Evolutionary conservation across 2,329 filamentous ascomycete species (phyloP).

Genomic region (Aureobasidium sp.): DNA sequence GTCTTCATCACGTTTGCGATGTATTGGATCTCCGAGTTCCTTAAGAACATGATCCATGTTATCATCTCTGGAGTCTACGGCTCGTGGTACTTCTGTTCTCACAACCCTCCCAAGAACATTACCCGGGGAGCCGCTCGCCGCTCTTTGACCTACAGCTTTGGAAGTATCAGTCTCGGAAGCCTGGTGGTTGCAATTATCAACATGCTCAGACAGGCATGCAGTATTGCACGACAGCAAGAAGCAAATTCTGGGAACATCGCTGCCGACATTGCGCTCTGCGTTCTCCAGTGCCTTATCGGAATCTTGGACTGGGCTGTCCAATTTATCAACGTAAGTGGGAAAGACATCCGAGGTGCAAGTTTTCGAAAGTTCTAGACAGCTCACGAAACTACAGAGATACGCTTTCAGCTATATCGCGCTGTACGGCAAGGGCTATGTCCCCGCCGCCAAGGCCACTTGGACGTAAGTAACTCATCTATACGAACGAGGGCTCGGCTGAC

Average conservation of each 20-base stretch:
- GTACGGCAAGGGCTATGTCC: constrained; percentile 82
- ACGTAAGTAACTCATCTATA: constrained; percentile 34
- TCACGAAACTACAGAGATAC: constrained; percentile 38
- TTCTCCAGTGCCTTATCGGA: constrained; percentile 67
- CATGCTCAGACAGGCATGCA: constrained; percentile 71
- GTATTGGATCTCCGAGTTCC: constrained; percentile 89
- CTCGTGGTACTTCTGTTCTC: constrained; percentile 78
- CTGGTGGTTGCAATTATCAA: constrained; percentile 82
- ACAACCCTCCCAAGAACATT: constrained; percentile 63
- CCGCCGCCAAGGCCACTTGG: constrained; percentile 85
- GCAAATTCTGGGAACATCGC: constrained; percentile 61
- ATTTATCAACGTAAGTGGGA: constrained; percentile 58
- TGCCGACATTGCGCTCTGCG: constrained; percentile 59
- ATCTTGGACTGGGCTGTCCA: constrained; percentile 78
- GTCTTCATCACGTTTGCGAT: constrained; percentile 84
- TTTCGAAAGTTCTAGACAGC: constrained; percentile 21
- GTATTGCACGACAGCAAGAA: constrained; percentile 61
- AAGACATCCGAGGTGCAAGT: constrained; percentile 32
- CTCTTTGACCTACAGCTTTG: constrained; percentile 83
- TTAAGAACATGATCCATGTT: constrained; percentile 89
- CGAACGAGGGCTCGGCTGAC: constrained; percentile 10
- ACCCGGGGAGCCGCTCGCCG: constrained; percentile 78
- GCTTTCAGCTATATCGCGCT: constrained; percentile 89
- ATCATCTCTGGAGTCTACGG: constrained; percentile 84
- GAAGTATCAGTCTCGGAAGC: constrained; percentile 80